Base-by-base conservation (phyloP, 164 flowering plant species). In the Platanus orientalis region DNA sequence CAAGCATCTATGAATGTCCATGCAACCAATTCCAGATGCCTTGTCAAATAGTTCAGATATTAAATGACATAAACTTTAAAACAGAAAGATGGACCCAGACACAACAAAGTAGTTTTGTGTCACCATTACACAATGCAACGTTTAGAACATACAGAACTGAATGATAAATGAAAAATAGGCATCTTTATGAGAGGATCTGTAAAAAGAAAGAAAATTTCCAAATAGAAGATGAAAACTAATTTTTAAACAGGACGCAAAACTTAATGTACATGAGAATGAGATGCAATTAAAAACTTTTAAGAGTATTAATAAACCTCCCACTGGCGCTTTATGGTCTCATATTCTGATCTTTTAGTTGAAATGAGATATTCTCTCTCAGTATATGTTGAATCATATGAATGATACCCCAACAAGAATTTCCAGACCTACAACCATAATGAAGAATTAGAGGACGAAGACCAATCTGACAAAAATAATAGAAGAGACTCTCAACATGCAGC, bases 361-460 rank as follows among this genome's bases (percentile, higher is more conserved):
- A 64, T 59, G 36, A 77, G 80, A 75, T 85, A 85, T 56, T 86
- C 94, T 71, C 99, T 84, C 72, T 94, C 99, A 21, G 97, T 96
- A 78, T 76, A 84, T 53, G 99, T 91, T 58, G 99, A 91, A 75
- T 89, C 89, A 82, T 76, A 85, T 19, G 77, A 73, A 80, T 88
- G 71, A 69, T 74, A 89, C 65, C 88, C 99, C 81, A 94, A 74
- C 66, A 91, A 75, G 55, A 91, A 75, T 59, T 84, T 71, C 99
- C 99, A 94, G 26, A 85, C 84, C 97, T 94, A 77, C 34, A 69
- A 67, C 16, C 63, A 70, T n/a, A n/a, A n/a, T 9, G 62, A 57
- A 58, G 36, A 61, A 10, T 29, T 57, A 63, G 48, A 29, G 44
- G 29, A 47, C 1, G 17, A 10, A 67, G 54, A 54, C 5, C 19